Evolutionary conservation across 352 stramenopile genomes (phyloP).

Genomic region (Phytophthora citrophthora): DNA sequence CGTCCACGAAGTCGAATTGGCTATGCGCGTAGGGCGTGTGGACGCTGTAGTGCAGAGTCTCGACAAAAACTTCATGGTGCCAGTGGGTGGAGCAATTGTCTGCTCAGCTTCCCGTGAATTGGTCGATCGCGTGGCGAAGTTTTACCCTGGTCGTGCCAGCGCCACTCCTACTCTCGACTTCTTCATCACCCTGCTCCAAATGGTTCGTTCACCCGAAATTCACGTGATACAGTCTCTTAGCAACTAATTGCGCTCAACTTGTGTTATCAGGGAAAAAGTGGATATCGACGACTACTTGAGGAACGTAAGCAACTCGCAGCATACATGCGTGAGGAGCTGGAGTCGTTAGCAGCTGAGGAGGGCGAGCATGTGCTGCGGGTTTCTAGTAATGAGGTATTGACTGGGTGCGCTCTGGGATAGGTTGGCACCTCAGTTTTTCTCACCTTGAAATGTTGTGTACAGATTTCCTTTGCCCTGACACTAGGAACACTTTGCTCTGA

Average conservation of each 20-base stretch:
- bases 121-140: slow-evolving; percentile 89
- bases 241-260: slow-evolving; percentile 1
- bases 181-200: slow-evolving; percentile 99
- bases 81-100: slow-evolving; percentile 94
- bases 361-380: slow-evolving; percentile 93
- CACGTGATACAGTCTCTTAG: neutral
- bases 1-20: slow-evolving; percentile 92
- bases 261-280: slow-evolving; percentile 57
- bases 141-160: slow-evolving; percentile 97
- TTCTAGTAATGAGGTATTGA: slow-evolving; percentile 87
- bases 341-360: slow-evolving; percentile 78
- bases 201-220: slow-evolving; percentile 69
- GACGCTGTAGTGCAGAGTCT: slow-evolving; percentile 98
- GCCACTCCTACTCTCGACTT: slow-evolving; percentile 96
- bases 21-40: slow-evolving; percentile 91
- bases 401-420: neutral
- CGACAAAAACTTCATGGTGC: slow-evolving; percentile 99
- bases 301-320: slow-evolving; percentile 81
- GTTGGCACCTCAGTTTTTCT: neutral
- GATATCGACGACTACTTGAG: slow-evolving; percentile 89
- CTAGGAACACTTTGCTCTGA: slow-evolving; percentile 70
- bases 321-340: slow-evolving; percentile 82
- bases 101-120: slow-evolving; percentile 73
- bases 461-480: slow-evolving; percentile 92
- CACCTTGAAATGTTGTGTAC: neutral